These are phyloP conservation scores for Saturnispora sanitii DNA, from an alignment of 805 yeast species.

Conservation along the genomic window DNA sequence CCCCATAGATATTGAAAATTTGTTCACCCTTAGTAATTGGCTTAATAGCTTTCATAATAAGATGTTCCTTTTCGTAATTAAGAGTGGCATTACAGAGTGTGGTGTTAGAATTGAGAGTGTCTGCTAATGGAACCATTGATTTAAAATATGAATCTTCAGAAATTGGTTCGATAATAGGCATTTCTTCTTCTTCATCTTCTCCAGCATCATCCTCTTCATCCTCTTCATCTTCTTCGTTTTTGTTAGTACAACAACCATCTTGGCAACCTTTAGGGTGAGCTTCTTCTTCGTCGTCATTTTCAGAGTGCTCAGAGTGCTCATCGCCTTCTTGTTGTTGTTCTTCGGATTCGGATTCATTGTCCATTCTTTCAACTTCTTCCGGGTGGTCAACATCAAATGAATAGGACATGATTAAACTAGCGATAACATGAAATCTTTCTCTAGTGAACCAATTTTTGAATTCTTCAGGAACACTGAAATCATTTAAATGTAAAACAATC, in stretches of 20 bases:
- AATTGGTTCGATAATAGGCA: constrained; percentile 18
- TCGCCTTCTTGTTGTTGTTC: constrained; percentile 16
- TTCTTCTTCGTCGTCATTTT: constrained; percentile 30
- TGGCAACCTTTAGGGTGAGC: too few species aligned
- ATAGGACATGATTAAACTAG: constrained; percentile 78
- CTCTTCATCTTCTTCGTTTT: constrained; percentile 19
- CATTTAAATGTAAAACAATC: constrained; percentile 29
- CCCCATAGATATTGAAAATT: constrained; percentile 81
- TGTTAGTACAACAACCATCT: too few species aligned
- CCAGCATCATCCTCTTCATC: constrained; percentile 18
- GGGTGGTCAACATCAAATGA: constrained; percentile 69
- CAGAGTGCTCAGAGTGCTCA: too few species aligned
- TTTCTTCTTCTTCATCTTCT: constrained; percentile 12
- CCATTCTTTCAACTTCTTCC: constrained; percentile 24
- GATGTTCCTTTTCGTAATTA: constrained; percentile 35
- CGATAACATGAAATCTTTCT: constrained; percentile 60
- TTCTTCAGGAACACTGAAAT: constrained; percentile 27
- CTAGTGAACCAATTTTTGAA: constrained; percentile 28
- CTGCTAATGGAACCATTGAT: constrained; percentile 92
- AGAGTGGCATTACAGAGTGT: constrained; percentile 65
- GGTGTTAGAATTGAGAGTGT: constrained; percentile 81
- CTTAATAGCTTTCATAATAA: constrained; percentile 66
- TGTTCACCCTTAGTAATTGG: constrained; percentile 59
- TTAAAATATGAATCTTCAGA: constrained; percentile 37
- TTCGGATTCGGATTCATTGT: constrained; percentile 21